Evolutionary conservation across 2,329 filamentous ascomycete species (phyloP).

Genomic region (Cordyceps cateniannulata): DNA sequence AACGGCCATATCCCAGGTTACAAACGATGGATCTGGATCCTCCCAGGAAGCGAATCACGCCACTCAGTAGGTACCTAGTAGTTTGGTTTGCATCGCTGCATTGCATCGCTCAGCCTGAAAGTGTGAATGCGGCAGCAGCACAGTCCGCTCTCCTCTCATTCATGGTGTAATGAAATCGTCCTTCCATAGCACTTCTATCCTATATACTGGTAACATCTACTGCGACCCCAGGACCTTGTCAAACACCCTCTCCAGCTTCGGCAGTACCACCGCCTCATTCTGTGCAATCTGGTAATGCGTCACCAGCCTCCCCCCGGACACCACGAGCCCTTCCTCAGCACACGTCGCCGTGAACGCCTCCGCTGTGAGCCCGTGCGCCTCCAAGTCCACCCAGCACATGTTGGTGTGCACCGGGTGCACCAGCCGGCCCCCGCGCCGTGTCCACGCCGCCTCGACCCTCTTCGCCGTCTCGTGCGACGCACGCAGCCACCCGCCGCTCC

Average conservation of each 20-base stretch:
- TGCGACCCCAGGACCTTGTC: slow-evolving; percentile 21
- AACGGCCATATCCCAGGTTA: not conserved
- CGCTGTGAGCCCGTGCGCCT: slow-evolving; percentile 43
- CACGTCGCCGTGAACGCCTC: slow-evolving; percentile 34
- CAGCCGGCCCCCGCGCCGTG: slow-evolving; percentile 59
- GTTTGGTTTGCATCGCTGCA: too few relatives aligned
- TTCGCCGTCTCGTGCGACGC: slow-evolving; percentile 57
- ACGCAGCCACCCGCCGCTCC: slow-evolving; percentile 50
- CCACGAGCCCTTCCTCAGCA: slow-evolving; percentile 35
- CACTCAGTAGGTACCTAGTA: not conserved
- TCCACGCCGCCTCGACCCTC: slow-evolving; percentile 64
- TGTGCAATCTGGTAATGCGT: slow-evolving; percentile 56
- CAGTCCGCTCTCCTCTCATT: too few relatives aligned
- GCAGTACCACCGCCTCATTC: slow-evolving; percentile 52
- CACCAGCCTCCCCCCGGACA: slow-evolving; percentile 37
- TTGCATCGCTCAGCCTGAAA: too few relatives aligned
- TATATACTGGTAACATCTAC: too few relatives aligned
- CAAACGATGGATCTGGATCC: not conserved
- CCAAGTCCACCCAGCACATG: slow-evolving; percentile 80
- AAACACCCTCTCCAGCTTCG: slow-evolving; percentile 51
- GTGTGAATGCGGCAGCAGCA: too few relatives aligned
- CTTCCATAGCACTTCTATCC: too few relatives aligned
- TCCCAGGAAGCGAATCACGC: not conserved
- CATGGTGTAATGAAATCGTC: too few relatives aligned
- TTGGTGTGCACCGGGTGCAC: slow-evolving; percentile 75